Base-by-base conservation (phyloP, 192 early-diverging fungal genomes). In the Haplosporangium gracile region DNA sequence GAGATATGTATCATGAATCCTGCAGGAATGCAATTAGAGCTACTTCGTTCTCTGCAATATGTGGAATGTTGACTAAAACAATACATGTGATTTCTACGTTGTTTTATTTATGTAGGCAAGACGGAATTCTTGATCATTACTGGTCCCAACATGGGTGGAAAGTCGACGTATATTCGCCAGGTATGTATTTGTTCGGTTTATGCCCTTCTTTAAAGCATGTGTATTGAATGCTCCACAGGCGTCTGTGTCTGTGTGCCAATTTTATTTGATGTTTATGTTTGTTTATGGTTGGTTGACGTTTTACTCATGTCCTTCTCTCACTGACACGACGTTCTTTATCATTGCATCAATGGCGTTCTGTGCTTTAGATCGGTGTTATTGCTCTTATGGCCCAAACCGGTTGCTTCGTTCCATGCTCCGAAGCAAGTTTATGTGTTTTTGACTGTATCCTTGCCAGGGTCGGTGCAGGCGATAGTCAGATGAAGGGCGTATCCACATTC, bases 61-160 rank as follows among this genome's bases (percentile, higher is more conserved):
- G 26, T 65, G 29, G 60, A 65, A 65, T 39, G 49, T 55, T 40
- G 45, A 60, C n/a, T 74, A 18, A 60, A 42, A 20, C 32, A 8
- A 47, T 26, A 34, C 32, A 71, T 69, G n/a, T 76, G 63, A 40
- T 63, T 73, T 38, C 74, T 75, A 43, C 47, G 43, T 26, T 40
- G 13, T 79, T 39, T 79, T 45, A 22, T 42, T n/a, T 29, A 45
- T 49, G 34, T 72, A 93, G 92, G 83, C 80, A 76, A 89, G 34
- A 91, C 90, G 6, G 94, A 94, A 80, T 98, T 99, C 77, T 91
- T 93, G 40, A 97, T 99, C 49, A 98, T 99, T 68, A 98, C 97
- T 0, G 98, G 98, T 0, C 98, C 98, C 22, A 99, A 99, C 88
- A 99, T 99, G 98, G 97, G 97, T 77, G 98, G 98, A 55, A 99